These are phyloP conservation scores for Yamadazyma sp. DNA, from an alignment of 805 yeast genomes.

Conservation along the genomic window DNA sequence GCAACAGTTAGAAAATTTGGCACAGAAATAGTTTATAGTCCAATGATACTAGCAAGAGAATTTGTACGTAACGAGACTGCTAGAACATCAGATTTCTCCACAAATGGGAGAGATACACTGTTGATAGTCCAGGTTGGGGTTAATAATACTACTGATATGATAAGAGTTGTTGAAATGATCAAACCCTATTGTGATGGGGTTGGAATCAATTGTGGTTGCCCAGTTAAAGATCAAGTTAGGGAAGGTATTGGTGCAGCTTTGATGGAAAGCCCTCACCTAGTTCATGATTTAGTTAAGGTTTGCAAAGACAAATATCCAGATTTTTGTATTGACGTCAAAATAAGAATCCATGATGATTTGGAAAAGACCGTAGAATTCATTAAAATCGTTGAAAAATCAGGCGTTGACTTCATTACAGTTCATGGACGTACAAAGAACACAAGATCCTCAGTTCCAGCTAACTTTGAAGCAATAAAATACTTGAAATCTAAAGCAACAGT, in stretches of 20 bases:
- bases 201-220: slow-evolving; percentile 97
- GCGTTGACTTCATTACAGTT: slow-evolving; percentile 90
- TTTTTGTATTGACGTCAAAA: slow-evolving; percentile 86
- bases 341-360: slow-evolving; percentile 78
- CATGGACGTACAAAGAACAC: slow-evolving; percentile 90
- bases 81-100: slow-evolving; percentile 78
- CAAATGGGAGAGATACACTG: slow-evolving; percentile 66
- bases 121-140: slow-evolving; percentile 89
- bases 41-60: slow-evolving; percentile 95
- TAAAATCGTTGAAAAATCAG: slow-evolving; percentile 71
- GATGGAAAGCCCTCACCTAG: slow-evolving; percentile 77
- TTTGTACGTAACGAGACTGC: slow-evolving; percentile 84
- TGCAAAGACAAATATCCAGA: slow-evolving; percentile 76
- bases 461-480: slow-evolving; percentile 73
- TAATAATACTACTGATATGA: slow-evolving; percentile 75
- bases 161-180: slow-evolving; percentile 85
- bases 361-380: slow-evolving; percentile 73
- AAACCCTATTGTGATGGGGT: slow-evolving; percentile 89
- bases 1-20: slow-evolving; percentile 67
- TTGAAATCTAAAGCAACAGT: slow-evolving; percentile 55
- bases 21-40: slow-evolving; percentile 85
- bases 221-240: slow-evolving; percentile 88
- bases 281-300: slow-evolving; percentile 78
- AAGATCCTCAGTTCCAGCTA: slow-evolving; percentile 78
- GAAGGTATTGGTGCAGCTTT: slow-evolving; percentile 98